Percentiles rank a stretch among this genome's conserved stretches.
These are phyloP conservation scores for Podila minutissima DNA, from an alignment of 192 early-diverging fungal genomes.

Conservation along the genomic window DNA sequence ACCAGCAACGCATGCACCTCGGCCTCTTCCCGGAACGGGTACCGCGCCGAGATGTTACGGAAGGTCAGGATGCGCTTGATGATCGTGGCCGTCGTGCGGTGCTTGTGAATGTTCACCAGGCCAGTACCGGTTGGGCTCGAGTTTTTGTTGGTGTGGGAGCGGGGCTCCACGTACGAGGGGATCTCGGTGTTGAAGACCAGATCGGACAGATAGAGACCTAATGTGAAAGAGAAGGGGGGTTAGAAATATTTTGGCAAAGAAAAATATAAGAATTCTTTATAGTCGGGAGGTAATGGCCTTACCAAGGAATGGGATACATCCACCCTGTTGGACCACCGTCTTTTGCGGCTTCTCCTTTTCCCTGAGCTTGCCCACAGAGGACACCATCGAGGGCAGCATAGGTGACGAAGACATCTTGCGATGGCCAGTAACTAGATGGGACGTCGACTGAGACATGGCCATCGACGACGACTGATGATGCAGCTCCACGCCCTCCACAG, in stretches of 20 bases:
- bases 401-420: not conserved
- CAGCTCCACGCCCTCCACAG: not conserved
- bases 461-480: not conserved
- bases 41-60: slow-evolving; percentile 58
- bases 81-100: slow-evolving; percentile 65
- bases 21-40: slow-evolving; percentile 57
- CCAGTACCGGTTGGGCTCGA: not conserved
- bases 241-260: not conserved
- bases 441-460: not conserved
- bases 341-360: slow-evolving; percentile 5
- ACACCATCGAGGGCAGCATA: not conserved
- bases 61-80: slow-evolving; percentile 69
- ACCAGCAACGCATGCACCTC: slow-evolving; percentile 47
- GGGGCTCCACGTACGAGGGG: slow-evolving; percentile 56
- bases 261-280: not conserved
- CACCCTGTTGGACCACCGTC: slow-evolving; percentile 37
- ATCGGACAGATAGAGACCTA: slow-evolving; percentile 66
- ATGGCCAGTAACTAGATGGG: not conserved
- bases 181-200: slow-evolving; percentile 67
- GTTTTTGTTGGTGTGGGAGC: not conserved
- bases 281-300: not conserved
- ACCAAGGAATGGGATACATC: slow-evolving; percentile 72
- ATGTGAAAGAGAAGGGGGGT: not conserved
- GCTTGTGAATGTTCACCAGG: slow-evolving; percentile 68
- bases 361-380: not conserved